Base-by-base conservation (phyloP, 1,284 basidiomycete genomes). In the Puccinia triticina region DNA sequence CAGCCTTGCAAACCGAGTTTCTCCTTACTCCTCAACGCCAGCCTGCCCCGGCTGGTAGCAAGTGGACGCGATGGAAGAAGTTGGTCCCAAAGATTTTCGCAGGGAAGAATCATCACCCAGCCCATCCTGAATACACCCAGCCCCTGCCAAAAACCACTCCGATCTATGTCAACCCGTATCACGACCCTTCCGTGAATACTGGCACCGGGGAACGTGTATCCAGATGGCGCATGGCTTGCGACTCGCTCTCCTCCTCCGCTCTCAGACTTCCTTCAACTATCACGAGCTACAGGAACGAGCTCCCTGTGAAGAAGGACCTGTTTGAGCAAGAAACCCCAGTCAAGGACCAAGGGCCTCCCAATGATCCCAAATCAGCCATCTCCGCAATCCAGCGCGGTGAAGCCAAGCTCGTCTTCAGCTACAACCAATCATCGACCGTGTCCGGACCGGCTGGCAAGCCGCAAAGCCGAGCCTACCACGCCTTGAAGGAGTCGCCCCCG, bases 171-270 rank as follows among this genome's bases (percentile, higher is more conserved):
- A 81, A 81, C 34, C 79, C 79, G 1, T 81, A 81, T 66, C 79
- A 81, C 55, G 79, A 81, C 61, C 79, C 79, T 46, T 81, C 79
- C 18, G 57, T 81, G 18, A 74, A 57, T 53, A 81, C 79, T 7
- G 50, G 43, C 34, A 81, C 79, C n/a, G 50, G 43, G 55, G 57
- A 57, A n/a, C 53, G 79, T 21, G 79, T 81, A 40, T 73, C 67
- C 10, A 81, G 34, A 40, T 81, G 79, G 79, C 71, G 79, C 29
- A 34, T 64, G 32, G 23, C 37, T 11, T 71, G 67, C 29, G 37
- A 29, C 11, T 72, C 79, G 2, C 69, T 61, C 37, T 50, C 79
- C 4, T 74, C 69, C 1, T 81, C 79, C 18, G 53, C 71, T 14
- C 34, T 81, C 18, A 46, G 48, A 29, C 50, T 53, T 53, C 79